Conservation (phyloP, 164 flowering plant species). For the Santalum album region DNA sequence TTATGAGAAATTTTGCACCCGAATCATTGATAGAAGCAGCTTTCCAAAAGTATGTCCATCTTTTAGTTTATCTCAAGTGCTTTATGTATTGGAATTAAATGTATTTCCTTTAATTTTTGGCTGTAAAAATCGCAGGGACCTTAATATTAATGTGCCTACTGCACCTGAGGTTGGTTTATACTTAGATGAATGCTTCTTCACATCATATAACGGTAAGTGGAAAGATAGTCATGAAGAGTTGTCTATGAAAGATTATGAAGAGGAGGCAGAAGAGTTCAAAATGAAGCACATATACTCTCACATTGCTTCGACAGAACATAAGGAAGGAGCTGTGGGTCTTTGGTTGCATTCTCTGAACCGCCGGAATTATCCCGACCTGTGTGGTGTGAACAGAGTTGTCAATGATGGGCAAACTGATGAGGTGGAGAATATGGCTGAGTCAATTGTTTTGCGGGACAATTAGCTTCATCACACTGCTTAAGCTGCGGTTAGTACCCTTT, state of each 20-base stretch:
- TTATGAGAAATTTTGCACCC: conserved; percentile 74
- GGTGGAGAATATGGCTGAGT: too few species aligned
- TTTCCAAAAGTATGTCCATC: conserved; percentile 47
- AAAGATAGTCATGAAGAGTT: conserved; percentile 75
- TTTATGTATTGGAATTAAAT: background rate
- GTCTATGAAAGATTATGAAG: conserved; percentile 65
- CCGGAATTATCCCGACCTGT: conserved; percentile 84
- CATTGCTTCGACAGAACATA: conserved; percentile 71
- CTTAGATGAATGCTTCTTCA: conserved; percentile 83
- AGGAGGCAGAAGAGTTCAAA: conserved; percentile 83
- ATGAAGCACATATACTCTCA: conserved; percentile 77
- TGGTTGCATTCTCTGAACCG: conserved; percentile 93
- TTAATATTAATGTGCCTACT: conserved; percentile 74
- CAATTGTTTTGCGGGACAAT: too few species aligned
- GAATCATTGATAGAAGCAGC: conserved; percentile 65
- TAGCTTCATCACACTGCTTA: too few species aligned
- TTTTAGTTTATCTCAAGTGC: background rate
- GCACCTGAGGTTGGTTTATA: conserved; percentile 97
- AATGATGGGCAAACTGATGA: too few species aligned
- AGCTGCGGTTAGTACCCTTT: too few species aligned
- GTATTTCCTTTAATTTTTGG: background rate
- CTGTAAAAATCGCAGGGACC: conserved; percentile 41
- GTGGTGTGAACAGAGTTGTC: too few species aligned
- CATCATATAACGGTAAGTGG: conserved; percentile 89
- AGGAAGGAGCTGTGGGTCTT: conserved; percentile 69